Conservation (phyloP, 1,284 basidiomycete genomes). For the Boletus semigastroideus region DNA sequence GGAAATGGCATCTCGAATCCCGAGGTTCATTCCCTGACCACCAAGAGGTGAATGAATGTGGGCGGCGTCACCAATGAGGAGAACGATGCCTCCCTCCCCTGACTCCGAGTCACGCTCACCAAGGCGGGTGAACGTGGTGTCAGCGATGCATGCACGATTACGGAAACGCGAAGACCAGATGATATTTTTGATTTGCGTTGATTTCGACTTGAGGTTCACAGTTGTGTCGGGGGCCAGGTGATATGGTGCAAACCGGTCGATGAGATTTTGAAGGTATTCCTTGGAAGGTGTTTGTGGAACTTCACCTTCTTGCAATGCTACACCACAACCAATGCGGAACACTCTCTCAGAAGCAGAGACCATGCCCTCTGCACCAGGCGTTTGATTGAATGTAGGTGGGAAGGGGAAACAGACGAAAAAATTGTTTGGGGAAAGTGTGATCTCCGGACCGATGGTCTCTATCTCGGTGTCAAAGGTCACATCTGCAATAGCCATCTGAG, state of each 20-base stretch:
- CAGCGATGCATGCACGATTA: constrained; percentile 38
- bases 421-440: constrained; percentile 21
- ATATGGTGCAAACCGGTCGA: constrained; percentile 38
- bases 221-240: constrained; percentile 21
- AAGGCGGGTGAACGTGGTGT: constrained; percentile 33
- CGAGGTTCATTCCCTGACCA: constrained; percentile 51
- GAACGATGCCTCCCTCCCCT: constrained; percentile 21
- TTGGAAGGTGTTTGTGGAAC: constrained; percentile 33
- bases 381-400: constrained; percentile 27
- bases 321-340: constrained; percentile 37
- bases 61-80: constrained; percentile 45
- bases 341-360: constrained; percentile 10
- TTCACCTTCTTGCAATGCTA: constrained; percentile 32
- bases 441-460: background rate
- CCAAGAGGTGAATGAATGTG: constrained; percentile 47
- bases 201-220: constrained; percentile 22
- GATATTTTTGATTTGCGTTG: constrained; percentile 28
- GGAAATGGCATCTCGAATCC: constrained; percentile 42
- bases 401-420: constrained; percentile 33
- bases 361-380: constrained; percentile 15
- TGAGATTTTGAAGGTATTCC: constrained; percentile 38
- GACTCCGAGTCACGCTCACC: background rate
- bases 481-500: constrained; percentile 25
- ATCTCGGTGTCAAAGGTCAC: constrained; percentile 14
- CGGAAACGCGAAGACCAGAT: constrained; percentile 43